Evolutionary conservation across 257 asterid genomes (phyloP), one percentile per base, ranked within the genome.

Genomic region (Nicotiana otophora): DNA sequence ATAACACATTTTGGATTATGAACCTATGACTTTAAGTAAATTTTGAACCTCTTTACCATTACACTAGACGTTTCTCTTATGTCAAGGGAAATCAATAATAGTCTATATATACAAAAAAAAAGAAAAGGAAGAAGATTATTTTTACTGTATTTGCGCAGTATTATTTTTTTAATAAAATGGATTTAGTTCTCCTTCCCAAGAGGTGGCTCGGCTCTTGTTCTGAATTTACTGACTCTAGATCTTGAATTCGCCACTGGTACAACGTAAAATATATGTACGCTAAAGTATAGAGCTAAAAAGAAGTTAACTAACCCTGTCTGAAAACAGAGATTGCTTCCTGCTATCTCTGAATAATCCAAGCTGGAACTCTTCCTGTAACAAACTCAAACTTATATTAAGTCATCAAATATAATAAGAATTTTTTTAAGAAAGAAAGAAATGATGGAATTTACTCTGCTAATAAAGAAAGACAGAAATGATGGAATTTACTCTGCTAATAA

Each of bases 291-390:
- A 34, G 42, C 72, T 64, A 14, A 34, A 4, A 15, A 67, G 53
- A 67, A 68, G 54, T 17, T 17, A 67, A 19, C 85, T 69, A 4
- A 90, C 96, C 88, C 89, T 84, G 48, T 86, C 93, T 14, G 92
- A 86, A 31, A 90, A 75, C 16, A 88, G 81, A 61, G 94, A 91
- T 68, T 80, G 87, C 66, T 84, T 86, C 78, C 61, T 84, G 84
- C 85, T 81, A 70, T 89, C 81, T 30, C 88, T 42, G 77, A 92
- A 89, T 82, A 91, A 60, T 85, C 92, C 97, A 42, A 89, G 90
- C 79, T 83, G 90, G 84, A 92, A 91, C 75, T 91, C 92, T 79
- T 90, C 92, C 92, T 88, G 81, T 51, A 81, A 20, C 36, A 42
- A 72, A 69, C 48, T 42, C 48, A 42, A 39, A 39, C 1, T 42